These are phyloP conservation scores for Hibiscus trionum DNA, from an alignment of 345 rosid species.

Conservation along the genomic window DNA sequence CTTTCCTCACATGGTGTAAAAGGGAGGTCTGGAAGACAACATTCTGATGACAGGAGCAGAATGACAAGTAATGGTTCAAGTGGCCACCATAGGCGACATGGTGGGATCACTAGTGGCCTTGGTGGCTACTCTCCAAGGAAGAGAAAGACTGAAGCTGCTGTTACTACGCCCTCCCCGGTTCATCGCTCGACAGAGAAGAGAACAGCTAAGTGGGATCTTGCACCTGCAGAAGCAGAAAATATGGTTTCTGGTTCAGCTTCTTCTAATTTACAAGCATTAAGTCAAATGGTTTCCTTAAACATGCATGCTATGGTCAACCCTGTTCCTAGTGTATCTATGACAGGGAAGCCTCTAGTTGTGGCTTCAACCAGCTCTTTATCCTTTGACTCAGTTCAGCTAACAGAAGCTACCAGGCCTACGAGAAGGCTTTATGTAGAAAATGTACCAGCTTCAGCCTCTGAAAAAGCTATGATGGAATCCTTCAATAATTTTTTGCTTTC, in stretches of 20 bases:
- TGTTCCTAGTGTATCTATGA: conserved; percentile 29
- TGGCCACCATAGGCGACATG: conserved; percentile 44
- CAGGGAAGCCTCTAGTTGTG: conserved; percentile 36
- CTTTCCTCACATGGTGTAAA: conserved; percentile 27
- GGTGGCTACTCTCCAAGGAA: conserved; percentile 95
- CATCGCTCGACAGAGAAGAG: conserved; percentile 63
- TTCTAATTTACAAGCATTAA: conserved; percentile 26
- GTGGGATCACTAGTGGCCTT: conserved; percentile 56
- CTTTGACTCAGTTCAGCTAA: conserved; percentile 67
- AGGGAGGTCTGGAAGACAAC: conserved; percentile 44
- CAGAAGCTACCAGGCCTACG: conserved; percentile 75
- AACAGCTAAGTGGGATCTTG: conserved; percentile 76
- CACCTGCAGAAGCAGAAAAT: conserved; percentile 33
- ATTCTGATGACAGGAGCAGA: conserved; percentile 32
- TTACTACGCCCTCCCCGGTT: conserved; percentile 61
- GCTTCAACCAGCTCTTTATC: conserved; percentile 32
- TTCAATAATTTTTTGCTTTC: conserved; percentile 63
- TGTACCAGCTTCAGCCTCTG: conserved; percentile 73
- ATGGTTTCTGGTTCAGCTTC: conserved; percentile 9
- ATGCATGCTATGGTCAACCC: conserved; percentile 31
- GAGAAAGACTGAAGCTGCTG: conserved; percentile 57
- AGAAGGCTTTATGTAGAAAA: conserved; percentile 87
- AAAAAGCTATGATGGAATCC: conserved; percentile 64
- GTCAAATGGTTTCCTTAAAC: conserved; percentile 32
- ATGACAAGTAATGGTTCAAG: conserved; percentile 36